phyloP scores from a whole-genome alignment of 768 basidiomycete genomes.

The Hortiboletus campestris region DNA sequence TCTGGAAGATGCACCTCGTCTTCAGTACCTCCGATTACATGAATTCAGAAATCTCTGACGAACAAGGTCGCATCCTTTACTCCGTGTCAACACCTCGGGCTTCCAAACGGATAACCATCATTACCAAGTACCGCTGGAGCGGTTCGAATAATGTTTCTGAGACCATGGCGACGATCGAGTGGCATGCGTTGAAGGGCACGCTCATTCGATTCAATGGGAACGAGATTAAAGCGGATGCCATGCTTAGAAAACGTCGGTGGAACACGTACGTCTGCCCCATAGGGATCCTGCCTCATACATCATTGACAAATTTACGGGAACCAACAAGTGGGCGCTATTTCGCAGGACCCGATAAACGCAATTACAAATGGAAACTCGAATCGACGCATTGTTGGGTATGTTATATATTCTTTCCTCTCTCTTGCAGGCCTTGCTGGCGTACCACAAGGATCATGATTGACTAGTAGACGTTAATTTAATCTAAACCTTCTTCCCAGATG shows the following conservation, averaged over 20 bases:
- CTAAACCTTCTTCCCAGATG: conserved; percentile 15
- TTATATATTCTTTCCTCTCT: background rate
- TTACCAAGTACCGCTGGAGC: conserved; percentile 25
- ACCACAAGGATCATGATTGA: background rate
- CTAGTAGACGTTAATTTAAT: background rate
- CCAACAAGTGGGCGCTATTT: conserved; percentile 31
- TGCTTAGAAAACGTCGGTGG: conserved; percentile 24
- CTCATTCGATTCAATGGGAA: conserved; percentile 32
- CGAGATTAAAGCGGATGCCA: conserved; percentile 24
- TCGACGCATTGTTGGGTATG: conserved; percentile 26
- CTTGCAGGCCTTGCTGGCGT: background rate
- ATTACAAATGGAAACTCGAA: conserved; percentile 37
- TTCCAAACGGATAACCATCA: conserved; percentile 20
- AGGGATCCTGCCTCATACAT: background rate
- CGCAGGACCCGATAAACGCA: conserved; percentile 30
- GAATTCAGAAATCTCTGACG: conserved; percentile 22
- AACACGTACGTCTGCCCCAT: conserved; percentile 15
- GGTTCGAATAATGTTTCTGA: conserved; percentile 17
- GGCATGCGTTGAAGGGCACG: conserved; percentile 27
- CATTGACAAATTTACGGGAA: background rate
- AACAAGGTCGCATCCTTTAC: conserved; percentile 19
- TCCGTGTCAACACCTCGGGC: conserved; percentile 16
- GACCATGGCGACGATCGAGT: conserved; percentile 37
- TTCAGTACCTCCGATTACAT: conserved; percentile 20
- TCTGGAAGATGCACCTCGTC: conserved; percentile 18